Evolutionary conservation across 2,329 filamentous ascomycete genomes (phyloP).

Genomic region (Colletotrichum abscissum): DNA sequence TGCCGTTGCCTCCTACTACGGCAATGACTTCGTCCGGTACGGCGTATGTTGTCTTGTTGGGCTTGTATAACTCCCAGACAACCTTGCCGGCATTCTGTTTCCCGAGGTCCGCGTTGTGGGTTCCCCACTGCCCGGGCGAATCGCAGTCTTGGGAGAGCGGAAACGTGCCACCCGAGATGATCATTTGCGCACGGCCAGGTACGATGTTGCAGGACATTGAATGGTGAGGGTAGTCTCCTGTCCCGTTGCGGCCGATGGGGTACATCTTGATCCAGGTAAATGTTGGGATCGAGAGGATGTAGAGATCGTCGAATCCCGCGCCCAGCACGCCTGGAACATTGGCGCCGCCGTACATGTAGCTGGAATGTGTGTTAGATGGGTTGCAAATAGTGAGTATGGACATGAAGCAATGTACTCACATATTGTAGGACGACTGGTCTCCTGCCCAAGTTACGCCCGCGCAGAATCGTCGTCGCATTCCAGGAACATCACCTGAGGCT

Average conservation of each 20-base stretch:
- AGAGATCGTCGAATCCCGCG: conserved; percentile 70
- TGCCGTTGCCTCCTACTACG: conserved; percentile 61
- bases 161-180: conserved; percentile 71
- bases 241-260: conserved; percentile 51
- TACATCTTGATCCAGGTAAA: conserved; percentile 73
- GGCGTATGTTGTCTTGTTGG: conserved; percentile 62
- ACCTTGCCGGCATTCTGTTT: conserved; percentile 57
- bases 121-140: conserved; percentile 61
- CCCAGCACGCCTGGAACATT: conserved; percentile 54
- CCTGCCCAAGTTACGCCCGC: conserved; percentile 69
- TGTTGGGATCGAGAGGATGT: conserved; percentile 70
- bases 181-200: conserved; percentile 65
- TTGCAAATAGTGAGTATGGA: neutral
- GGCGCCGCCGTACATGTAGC: conserved; percentile 71
- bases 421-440: conserved; percentile 72
- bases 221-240: conserved; percentile 60
- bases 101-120: conserved; percentile 67
- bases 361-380: conserved; percentile 41
- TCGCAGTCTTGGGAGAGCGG: conserved; percentile 63
- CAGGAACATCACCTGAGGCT: conserved; percentile 64
- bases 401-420: conserved; percentile 55
- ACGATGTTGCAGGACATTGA: conserved; percentile 69
- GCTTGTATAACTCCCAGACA: conserved; percentile 63
- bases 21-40: conserved; percentile 63
- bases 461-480: conserved; percentile 67